Evolutionary conservation across 768 basidiomycete species (phyloP).

Genomic region (Trametes cubensis): DNA sequence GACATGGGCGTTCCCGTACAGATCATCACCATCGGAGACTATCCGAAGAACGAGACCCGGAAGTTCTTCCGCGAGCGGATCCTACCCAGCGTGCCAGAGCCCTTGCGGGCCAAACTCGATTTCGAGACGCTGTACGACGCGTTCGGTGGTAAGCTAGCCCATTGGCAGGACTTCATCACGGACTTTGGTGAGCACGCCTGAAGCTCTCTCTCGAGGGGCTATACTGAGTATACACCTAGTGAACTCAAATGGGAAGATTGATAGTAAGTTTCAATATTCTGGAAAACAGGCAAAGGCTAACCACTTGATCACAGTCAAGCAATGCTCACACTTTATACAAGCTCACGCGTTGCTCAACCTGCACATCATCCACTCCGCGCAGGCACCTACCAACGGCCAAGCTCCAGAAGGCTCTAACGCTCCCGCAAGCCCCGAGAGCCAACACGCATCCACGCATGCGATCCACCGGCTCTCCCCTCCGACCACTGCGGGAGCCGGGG

Average conservation of each 20-base stretch:
- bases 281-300: not conserved
- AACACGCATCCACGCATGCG: slow-evolving; percentile 27
- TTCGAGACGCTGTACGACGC: slow-evolving; percentile 78
- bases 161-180: slow-evolving; percentile 79
- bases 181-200: slow-evolving; percentile 58
- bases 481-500: slow-evolving; percentile 27
- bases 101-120: slow-evolving; percentile 52
- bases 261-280: slow-evolving; percentile 50
- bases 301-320: slow-evolving; percentile 53
- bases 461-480: slow-evolving; percentile 30
- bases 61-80: slow-evolving; percentile 67
- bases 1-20: slow-evolving; percentile 30
- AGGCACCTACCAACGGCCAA: slow-evolving; percentile 44
- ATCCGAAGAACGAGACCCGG: slow-evolving; percentile 70
- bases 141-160: slow-evolving; percentile 83
- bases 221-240: slow-evolving; percentile 42
- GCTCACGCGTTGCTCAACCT: slow-evolving; percentile 83
- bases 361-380: slow-evolving; percentile 84
- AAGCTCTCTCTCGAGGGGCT: not conserved
- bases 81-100: slow-evolving; percentile 70
- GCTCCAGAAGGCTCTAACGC: slow-evolving; percentile 29
- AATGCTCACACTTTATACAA: slow-evolving; percentile 83
- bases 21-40: slow-evolving; percentile 82
- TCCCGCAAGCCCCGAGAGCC: slow-evolving; percentile 27
- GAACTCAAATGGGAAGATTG: slow-evolving; percentile 70